Base-by-base conservation (phyloP, 345 rosid species). In the Cochlearia excelsa region DNA sequence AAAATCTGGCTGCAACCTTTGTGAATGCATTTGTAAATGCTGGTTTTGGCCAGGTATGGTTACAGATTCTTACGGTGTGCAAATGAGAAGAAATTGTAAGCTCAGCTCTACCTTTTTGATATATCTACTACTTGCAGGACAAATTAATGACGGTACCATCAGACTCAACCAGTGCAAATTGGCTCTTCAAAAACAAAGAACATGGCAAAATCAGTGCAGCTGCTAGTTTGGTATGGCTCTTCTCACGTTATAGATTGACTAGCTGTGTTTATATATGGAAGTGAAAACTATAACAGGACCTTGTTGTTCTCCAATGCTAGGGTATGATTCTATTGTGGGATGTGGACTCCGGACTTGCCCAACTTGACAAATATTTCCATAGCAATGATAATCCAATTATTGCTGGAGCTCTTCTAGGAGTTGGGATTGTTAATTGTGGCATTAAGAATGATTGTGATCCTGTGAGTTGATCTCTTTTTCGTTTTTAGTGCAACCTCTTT, bases 1-100 rank as follows among this genome's bases (percentile, higher is more conserved):
- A 93, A 73, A 93, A 89, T 74, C 77, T 93, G 76, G 91, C 97
- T 70, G 94, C 95, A 31, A 89, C 95, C 47, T 93, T 93, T 73
- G 99, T 89, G 34, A 93, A 93, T 71, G 95, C 99, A 33, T 89
- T 89, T 77, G 97, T 93, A 26, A 93, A 93, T 83, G 95, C 97
- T 28, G 97, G 99, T 29, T 93, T 93, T 69, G 89, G 94, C 26
- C 94, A 89, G 95, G 98, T 91, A 72, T 65, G 43, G 39, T 58
- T 52, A 4, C 9, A 51, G 4, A 37, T 59, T 47, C 54, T 77
- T 54, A 9, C 31, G 43, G 35, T 16, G 34, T 45, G 47, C 51
- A 27, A 35, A 59, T 31, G 48, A 51, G 27, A 31, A 8, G 53
- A 47, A 30, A 7, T 2, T 23, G 16, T 45, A 51, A 59, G 38